Evolutionary conservation across 1,139 yeast species (phyloP).

Genomic region (Komagataea norvegica): DNA sequence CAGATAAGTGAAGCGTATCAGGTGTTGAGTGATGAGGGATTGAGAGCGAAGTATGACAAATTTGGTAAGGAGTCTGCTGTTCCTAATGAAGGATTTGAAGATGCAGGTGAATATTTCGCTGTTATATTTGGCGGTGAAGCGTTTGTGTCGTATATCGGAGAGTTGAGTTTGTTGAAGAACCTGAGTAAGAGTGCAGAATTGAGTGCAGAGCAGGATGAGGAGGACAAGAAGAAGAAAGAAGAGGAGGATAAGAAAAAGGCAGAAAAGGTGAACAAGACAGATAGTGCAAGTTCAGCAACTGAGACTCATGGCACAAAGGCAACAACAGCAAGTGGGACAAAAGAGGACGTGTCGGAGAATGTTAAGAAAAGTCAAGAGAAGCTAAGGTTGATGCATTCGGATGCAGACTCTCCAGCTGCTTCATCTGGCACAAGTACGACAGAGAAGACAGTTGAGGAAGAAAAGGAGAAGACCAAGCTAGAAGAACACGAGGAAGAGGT

Average conservation of each 20-base stretch:
- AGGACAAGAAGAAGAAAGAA: constrained; percentile 32
- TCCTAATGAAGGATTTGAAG: constrained; percentile 82
- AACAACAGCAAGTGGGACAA: constrained; percentile 1
- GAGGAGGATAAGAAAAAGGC: constrained; percentile 19
- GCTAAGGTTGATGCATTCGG: constrained; percentile 13
- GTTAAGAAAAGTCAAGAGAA: constrained; percentile 8
- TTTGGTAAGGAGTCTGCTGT: constrained; percentile 81
- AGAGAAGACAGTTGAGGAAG: constrained; percentile 2
- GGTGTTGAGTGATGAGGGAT: constrained; percentile 69
- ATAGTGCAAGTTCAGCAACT: neutral
- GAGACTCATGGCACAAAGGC: neutral
- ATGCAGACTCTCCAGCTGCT: no score
- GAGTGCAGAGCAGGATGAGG: constrained; percentile 37
- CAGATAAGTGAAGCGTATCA: constrained; percentile 67
- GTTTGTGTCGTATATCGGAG: constrained; percentile 85
- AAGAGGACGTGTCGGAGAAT: constrained; percentile 1
- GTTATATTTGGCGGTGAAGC: constrained; percentile 92
- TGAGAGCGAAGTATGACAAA: constrained; percentile 76
- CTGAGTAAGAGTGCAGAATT: constrained; percentile 58
- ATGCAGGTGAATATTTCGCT: constrained; percentile 83
- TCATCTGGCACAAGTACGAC: no score
- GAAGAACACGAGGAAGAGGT: constrained; percentile 81
- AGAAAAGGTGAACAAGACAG: constrained; percentile 6
- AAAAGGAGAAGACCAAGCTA: constrained; percentile 48
- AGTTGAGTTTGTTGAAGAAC: constrained; percentile 79